These are phyloP conservation scores for Exidia glandulosa DNA, from an alignment of 768 basidiomycete genomes.

Conservation along the genomic window DNA sequence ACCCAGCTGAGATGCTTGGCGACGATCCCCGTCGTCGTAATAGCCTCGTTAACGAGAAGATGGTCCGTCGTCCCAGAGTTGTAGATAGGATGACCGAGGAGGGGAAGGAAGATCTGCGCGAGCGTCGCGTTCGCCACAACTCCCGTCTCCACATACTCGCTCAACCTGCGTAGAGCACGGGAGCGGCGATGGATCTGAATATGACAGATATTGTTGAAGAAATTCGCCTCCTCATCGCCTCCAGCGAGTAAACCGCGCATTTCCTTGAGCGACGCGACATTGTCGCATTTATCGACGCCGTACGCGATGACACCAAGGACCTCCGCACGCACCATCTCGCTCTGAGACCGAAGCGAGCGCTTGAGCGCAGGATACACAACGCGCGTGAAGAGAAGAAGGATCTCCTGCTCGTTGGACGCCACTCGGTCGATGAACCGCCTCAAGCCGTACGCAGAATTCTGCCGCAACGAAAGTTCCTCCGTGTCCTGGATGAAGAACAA, in stretches of 20 bases:
- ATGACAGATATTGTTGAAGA: conserved; percentile 94
- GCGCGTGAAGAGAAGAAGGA: conserved; percentile 44
- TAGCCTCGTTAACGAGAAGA: conserved; percentile 83
- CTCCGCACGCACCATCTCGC: conserved; percentile 81
- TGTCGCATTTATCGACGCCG: conserved; percentile 53
- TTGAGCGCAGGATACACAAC: conserved; percentile 70
- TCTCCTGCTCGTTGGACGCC: conserved; percentile 21
- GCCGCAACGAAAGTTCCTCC: conserved; percentile 76
- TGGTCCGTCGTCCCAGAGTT: conserved; percentile 50
- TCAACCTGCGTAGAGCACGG: conserved; percentile 74
- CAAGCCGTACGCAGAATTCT: conserved; percentile 64
- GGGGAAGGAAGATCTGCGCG: conserved; percentile 74
- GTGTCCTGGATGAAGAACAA: conserved; percentile 82
- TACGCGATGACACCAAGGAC: conserved; percentile 67
- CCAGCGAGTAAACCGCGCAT: conserved; percentile 71
- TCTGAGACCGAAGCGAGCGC: conserved; percentile 65
- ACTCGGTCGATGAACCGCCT: conserved; percentile 66
- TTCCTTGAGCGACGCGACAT: conserved; percentile 55
- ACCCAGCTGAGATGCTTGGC: conserved; percentile 73
- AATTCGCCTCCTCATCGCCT: conserved; percentile 89
- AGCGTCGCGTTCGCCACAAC: conserved; percentile 58
- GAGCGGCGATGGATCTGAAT: conserved; percentile 85
- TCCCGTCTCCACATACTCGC: conserved; percentile 60
- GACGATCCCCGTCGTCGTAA: conserved; percentile 66
- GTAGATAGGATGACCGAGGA: conserved; percentile 71